Evolutionary conservation across 192 early-diverging fungal genomes (phyloP).

Genomic region (Backusella psychrophila): DNA sequence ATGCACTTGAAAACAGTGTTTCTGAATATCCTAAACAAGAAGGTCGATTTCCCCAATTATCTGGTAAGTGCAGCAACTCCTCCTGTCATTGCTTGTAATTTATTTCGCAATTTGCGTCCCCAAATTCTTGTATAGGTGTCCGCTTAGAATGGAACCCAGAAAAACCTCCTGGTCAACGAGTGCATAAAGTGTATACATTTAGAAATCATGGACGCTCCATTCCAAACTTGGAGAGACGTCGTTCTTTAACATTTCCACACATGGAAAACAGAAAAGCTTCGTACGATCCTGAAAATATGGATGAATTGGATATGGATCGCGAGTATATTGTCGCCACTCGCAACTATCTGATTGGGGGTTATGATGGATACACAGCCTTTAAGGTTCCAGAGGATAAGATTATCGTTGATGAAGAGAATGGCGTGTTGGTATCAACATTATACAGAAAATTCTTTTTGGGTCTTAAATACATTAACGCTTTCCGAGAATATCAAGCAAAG

Average conservation of each 20-base stretch:
- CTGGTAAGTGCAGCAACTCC: constrained; percentile 6
- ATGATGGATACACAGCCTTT: constrained; percentile 57
- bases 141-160: constrained; percentile 57
- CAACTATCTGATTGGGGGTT: constrained; percentile 59
- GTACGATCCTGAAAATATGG: constrained; percentile 28
- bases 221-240: background rate
- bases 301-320: constrained; percentile 45
- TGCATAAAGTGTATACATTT: constrained; percentile 42
- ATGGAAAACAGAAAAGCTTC: constrained; percentile 30
- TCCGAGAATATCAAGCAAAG: constrained; percentile 37
- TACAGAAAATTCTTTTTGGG: constrained; percentile 57
- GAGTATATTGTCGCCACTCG: constrained; percentile 57
- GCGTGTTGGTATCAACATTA: constrained; percentile 54
- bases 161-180: constrained; percentile 44
- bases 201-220: background rate
- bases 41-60: constrained; percentile 66
- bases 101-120: background rate
- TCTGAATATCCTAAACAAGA: constrained; percentile 69
- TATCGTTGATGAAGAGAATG: constrained; percentile 62
- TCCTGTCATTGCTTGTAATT: background rate
- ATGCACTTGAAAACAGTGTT: constrained; percentile 63
- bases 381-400: constrained; percentile 36
- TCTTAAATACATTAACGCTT: constrained; percentile 57
- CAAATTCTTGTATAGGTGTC: constrained; percentile 35
- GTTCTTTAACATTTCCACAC: background rate